Base-by-base conservation (phyloP, 1,284 basidiomycete species). In the Trichosporon ovoides region DNA sequence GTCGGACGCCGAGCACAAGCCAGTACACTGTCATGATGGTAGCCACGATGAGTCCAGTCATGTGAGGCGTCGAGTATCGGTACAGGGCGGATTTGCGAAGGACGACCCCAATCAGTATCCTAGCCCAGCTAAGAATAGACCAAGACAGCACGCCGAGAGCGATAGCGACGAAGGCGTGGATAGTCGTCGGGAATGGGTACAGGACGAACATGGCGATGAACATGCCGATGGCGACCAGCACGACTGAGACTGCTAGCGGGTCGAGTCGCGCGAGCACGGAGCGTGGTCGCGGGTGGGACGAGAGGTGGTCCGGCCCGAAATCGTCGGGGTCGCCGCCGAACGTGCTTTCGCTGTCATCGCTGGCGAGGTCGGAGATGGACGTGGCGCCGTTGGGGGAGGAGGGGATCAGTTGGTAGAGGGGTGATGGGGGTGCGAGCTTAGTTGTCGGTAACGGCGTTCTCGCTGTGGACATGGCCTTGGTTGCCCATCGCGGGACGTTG, bases 141-240 rank as follows among this genome's bases (percentile, higher is more conserved):
- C 69, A 71, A 3, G 52, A 19, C 10, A 51, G 31, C 28, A 69
- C 34, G 14, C 53, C 59, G 12, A 66, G 18, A 5, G 54, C 59
- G 3, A 61, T 20, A 1, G 58, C 51, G 49, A 72, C 22, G 51
- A 68, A 71, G 20, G 65, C 55, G n/a, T 65, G 71, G 31, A 72
- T 62, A 1, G 71, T 71, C 12, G 69, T 71, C 12, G 69, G 69
- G 60, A 69, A 70, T 18, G 69, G 68, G 56, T 65, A 72, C 24
- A 60, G 52, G 57, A 66, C 33, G 57, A 66, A 61, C 20, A 69
- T 50, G 22, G 52, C 55, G 18, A 51, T 18, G 19, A 48, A 20
- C 16, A 33, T 43, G 28, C 38, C 49, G 24, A 59, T 16, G 20
- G 55, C 38, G 31, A 64, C 20, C 19, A 56, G 38, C 40, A 48